Base-by-base conservation (phyloP, 768 basidiomycete species). In the Dentipellis sp. region DNA sequence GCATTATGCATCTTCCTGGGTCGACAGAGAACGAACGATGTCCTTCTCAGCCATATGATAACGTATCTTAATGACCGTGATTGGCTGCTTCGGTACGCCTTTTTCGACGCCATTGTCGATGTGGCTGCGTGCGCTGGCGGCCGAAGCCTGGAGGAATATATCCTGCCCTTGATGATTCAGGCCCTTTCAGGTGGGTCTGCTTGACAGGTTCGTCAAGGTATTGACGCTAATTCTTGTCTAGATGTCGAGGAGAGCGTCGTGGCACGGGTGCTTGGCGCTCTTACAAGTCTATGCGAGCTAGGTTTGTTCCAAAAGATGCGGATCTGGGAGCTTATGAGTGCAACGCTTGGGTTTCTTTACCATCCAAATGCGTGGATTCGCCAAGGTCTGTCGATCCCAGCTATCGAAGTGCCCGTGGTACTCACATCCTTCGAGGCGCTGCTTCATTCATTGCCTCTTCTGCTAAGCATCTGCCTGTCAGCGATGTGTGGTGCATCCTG, bases 341-440 rank as follows among this genome's bases (percentile, higher is more conserved):
- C 86, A 0, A 86, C 87, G 0, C 71, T 93, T 34, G 90, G 90
- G 1, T 94, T 98, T 69, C 72, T 98, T 52, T 95, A 91, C 62
- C 97, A 99, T 68, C 95, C 97, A 0, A 94, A 97, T 67, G 72
- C 84, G 19, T 98, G 95, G 95, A 91, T 98, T 68, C 78, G 94
- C 56, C 91, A 97, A 78, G 90, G 94, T 86, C 29, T 69, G 55
- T 38, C 3, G 48, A 11, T 29, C 42, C 10, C 21, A 10, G 11
- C 23, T 6, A 17, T 45, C n/a, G 9, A 19, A 17, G 16, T 2
- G 0, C 3, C 42, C 2, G 16, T 47, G 10, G 11, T 10, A 12
- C 50, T 58, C 46, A 62, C 42, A 10, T 52, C 36, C 22, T 16
- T 42, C 10, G 58, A 95, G 94, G 89, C 21, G 83, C 94, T 16